Conservation (phyloP, 1,139 yeast genomes). For the Saccharomyces hybrid region DNA sequence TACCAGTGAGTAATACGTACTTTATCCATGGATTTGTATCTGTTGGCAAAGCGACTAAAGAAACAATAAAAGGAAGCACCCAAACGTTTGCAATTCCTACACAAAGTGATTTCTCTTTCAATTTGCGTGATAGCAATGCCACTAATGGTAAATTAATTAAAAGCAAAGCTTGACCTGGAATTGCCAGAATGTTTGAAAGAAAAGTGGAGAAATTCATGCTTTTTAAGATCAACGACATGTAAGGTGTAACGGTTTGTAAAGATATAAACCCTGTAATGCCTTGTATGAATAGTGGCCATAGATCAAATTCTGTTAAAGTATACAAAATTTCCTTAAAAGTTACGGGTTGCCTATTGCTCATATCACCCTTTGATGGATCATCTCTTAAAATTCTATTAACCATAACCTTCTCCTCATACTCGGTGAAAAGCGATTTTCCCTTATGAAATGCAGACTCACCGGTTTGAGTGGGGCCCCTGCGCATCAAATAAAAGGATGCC, state of each 20-base stretch:
- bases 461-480: background rate
- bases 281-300: background rate
- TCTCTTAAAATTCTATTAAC: constrained; percentile 56
- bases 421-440: constrained; percentile 15
- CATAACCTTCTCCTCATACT: constrained; percentile 50
- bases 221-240: constrained; percentile 40
- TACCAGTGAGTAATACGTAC: constrained; percentile 39
- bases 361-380: constrained; percentile 60
- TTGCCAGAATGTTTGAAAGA: constrained; percentile 40
- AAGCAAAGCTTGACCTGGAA: constrained; percentile 40
- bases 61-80: constrained; percentile 38
- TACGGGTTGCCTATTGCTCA: constrained; percentile 57
- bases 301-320: background rate
- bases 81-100: constrained; percentile 36
- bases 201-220: constrained; percentile 42
- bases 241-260: constrained; percentile 34
- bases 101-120: constrained; percentile 36
- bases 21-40: constrained; percentile 43
- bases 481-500: background rate
- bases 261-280: constrained; percentile 39
- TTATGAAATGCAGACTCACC: background rate
- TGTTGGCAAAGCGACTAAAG: constrained; percentile 47
- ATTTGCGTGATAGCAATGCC: constrained; percentile 38
- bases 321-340: constrained; percentile 33
- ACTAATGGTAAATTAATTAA: constrained; percentile 36